Evolutionary conservation across 495 filamentous ascomycete species (phyloP), one percentile per base, ranked within the genome.

Genomic region (Cryomyces minteri): DNA sequence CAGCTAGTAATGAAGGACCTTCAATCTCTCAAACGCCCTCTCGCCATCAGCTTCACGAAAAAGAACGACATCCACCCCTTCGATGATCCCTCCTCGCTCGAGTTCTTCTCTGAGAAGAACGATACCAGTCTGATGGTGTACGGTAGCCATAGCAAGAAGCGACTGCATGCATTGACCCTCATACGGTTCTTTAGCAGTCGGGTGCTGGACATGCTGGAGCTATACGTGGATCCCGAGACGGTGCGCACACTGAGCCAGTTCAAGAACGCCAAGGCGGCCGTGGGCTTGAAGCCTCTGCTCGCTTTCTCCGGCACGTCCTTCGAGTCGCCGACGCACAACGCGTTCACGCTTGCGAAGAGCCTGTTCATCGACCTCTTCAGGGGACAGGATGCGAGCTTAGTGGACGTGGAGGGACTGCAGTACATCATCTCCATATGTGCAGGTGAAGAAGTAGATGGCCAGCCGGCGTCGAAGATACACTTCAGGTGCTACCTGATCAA

Each of bases 41-140:
- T 84, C 50, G 74, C 78, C 18, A 72, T 86, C 59, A 84, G 85
- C 45, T 94, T 98, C 69, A 81, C 73, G 62, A 96, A 95, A 70
- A 94, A 93, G 66, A 98, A 98, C 60, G 67, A 73, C 45, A 77
- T 93, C 51, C 88, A 86, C 58, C 90, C 90, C 3, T 98, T 96
- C 63, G 92, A 94, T 63, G 88, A 88, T 59, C 63, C 80, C 44
- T 69, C 81, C 11, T 83, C 79, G 14, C 70, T 98, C 28, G 83
- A 92, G 58, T 96, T 98, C 68, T 82, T 96, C 66, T 79, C 78
- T 49, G 76, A 84, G 55, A 98, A 96, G 69, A 98, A 98, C 59
- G 90, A 98, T 64, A 76, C 83, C 53, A 78, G 78, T 5, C 60
- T 90, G 18, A 66, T 86, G 9, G 73, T 88, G 44, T 88, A 90